These are phyloP conservation scores for Kwoniella dendrophila DNA, from an alignment of 768 basidiomycete species.

Conservation along the genomic window DNA sequence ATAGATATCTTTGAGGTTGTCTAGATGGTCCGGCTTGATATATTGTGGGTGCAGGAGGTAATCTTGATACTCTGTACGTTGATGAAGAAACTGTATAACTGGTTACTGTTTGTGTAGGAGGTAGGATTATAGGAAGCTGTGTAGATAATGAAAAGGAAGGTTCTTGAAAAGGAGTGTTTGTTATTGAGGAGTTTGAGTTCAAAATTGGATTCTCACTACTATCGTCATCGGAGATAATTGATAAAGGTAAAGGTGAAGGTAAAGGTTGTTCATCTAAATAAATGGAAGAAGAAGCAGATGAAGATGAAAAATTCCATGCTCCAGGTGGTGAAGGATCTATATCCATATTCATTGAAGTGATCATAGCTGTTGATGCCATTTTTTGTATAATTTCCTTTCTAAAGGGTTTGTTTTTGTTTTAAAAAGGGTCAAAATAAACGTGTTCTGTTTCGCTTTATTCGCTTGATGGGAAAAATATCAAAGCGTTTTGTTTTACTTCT, in stretches of 20 bases:
- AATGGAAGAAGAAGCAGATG: background rate
- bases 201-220: too few relatives aligned
- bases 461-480: too few relatives aligned
- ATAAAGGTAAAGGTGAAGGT: background rate
- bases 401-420: too few relatives aligned
- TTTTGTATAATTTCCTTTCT: background rate
- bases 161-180: constrained; percentile 17
- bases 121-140: constrained; percentile 1
- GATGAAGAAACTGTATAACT: constrained; percentile 12
- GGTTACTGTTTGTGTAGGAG: constrained; percentile 11
- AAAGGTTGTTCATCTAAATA: background rate
- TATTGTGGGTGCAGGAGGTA: constrained; percentile 19
- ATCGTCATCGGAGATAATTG: background rate
- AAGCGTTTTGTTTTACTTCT: too few relatives aligned
- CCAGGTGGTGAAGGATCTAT: constrained; percentile 11
- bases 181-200: background rate
- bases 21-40: constrained; percentile 20
- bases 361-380: constrained; percentile 13
- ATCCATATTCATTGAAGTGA: background rate
- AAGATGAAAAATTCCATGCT: constrained; percentile 9
- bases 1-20: constrained; percentile 33
- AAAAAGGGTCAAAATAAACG: background rate
- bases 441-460: too few relatives aligned
- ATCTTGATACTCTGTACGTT: constrained; percentile 18
- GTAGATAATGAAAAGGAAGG: constrained; percentile 11